Evolutionary conservation across 305 asterid species (phyloP).

Genomic region (Solanum aculeatissimum): DNA sequence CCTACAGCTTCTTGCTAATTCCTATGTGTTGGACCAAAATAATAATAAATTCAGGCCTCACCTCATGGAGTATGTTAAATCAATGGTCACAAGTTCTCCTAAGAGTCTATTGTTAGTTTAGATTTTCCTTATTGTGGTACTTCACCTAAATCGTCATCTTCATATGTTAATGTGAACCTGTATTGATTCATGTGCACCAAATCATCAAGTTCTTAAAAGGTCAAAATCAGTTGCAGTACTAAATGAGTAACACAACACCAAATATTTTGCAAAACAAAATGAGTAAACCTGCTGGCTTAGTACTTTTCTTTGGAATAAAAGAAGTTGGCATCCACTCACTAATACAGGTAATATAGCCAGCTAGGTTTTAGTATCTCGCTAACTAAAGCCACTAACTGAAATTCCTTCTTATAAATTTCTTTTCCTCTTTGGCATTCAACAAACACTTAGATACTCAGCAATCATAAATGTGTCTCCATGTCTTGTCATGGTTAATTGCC

Average conservation of each 20-base stretch:
- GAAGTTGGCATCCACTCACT: background rate
- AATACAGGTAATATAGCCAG: background rate
- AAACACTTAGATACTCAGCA: background rate
- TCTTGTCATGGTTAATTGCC: background rate
- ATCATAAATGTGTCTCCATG: background rate
- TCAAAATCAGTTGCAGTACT: background rate
- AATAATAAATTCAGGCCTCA: background rate
- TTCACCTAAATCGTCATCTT: background rate
- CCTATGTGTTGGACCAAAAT: background rate
- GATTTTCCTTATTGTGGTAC: background rate
- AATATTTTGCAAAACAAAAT: background rate
- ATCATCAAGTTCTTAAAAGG: background rate
- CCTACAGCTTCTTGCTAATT: background rate
- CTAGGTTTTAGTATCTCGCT: background rate
- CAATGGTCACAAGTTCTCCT: background rate
- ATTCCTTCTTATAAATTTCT: background rate
- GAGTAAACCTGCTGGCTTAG: background rate
- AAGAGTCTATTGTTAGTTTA: background rate
- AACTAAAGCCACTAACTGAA: background rate
- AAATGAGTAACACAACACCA: background rate
- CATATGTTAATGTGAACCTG: background rate
- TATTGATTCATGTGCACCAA: background rate
- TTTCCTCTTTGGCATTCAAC: background rate
- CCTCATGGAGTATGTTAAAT: background rate
- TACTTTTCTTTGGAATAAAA: background rate